phyloP scores from a whole-genome alignment of 2,329 filamentous ascomycete genomes.

The Penicillium polonicum region DNA sequence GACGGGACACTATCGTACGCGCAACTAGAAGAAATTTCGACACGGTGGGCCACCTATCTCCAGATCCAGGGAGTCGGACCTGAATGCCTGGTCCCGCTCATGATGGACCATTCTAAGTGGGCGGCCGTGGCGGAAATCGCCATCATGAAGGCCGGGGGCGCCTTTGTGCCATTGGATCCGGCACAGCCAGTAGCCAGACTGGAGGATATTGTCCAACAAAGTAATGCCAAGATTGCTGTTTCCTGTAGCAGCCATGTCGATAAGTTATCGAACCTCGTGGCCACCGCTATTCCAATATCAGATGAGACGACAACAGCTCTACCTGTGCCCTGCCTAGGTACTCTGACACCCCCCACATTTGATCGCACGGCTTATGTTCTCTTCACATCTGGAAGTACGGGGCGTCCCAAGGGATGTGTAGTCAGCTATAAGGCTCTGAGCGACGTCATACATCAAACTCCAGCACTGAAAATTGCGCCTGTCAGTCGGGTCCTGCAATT shows the following conservation, averaged over 20 bases:
- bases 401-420: conserved; percentile 3
- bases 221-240: neutral
- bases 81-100: neutral
- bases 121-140: conserved; percentile 1
- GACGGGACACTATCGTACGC: conserved; percentile 1
- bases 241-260: neutral
- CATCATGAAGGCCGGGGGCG: conserved; percentile 3
- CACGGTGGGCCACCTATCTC: neutral
- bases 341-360: neutral
- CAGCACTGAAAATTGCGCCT: neutral
- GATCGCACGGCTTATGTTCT: conserved; percentile 1
- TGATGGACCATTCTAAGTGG: neutral
- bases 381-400: conserved; percentile 6
- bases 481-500: conserved; percentile 4
- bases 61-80: neutral
- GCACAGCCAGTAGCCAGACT: neutral
- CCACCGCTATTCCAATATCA: neutral
- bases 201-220: neutral
- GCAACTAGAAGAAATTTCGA: neutral
- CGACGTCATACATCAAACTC: neutral
- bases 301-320: too few species aligned
- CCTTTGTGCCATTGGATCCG: conserved; percentile 6
- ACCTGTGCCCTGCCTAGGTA: neutral
- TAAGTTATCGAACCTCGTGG: too few species aligned
- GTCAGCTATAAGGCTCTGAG: neutral